Evolutionary conservation across 2,329 filamentous ascomycete genomes (phyloP).

Genomic region (Mycogone perniciosa): DNA sequence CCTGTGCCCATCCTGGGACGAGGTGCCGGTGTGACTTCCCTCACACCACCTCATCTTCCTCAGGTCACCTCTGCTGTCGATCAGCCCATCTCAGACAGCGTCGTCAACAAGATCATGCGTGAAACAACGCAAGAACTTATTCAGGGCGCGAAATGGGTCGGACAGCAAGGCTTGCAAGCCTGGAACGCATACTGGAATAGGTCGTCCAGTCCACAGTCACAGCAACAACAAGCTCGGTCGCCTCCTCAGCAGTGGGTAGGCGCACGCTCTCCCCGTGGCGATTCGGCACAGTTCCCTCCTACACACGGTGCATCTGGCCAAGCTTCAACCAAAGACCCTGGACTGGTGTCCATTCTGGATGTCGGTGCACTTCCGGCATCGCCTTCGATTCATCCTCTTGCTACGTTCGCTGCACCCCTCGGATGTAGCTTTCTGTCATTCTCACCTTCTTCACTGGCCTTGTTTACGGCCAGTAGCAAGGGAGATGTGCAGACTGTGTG

Average conservation of each 20-base stretch:
- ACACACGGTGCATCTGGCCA: slow-evolving; percentile 62
- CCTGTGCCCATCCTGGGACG: slow-evolving; percentile 50
- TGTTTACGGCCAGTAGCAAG: slow-evolving; percentile 76
- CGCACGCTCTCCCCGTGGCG: slow-evolving; percentile 39
- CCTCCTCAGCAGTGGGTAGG: slow-evolving; percentile 43
- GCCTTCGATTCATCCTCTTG: slow-evolving; percentile 53
- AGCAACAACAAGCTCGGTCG: slow-evolving; percentile 40
- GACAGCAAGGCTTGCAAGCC: slow-evolving; percentile 68
- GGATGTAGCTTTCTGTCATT: slow-evolving; percentile 80
- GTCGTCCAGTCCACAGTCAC: slow-evolving; percentile 34
- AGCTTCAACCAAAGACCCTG: slow-evolving; percentile 56
- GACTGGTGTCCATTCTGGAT: slow-evolving; percentile 70
- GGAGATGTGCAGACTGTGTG: slow-evolving; percentile 79
- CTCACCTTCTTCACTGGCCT: slow-evolving; percentile 62
- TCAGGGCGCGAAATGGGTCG: slow-evolving; percentile 67
- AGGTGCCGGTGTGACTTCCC: slow-evolving; percentile 38
- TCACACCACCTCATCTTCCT: slow-evolving; percentile 12
- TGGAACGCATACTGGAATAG: slow-evolving; percentile 79
- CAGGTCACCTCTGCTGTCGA: slow-evolving; percentile 62
- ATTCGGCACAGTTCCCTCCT: slow-evolving; percentile 59
- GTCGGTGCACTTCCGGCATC: slow-evolving; percentile 51
- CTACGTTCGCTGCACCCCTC: slow-evolving; percentile 63
- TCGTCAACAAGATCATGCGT: slow-evolving; percentile 70
- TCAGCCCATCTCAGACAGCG: slow-evolving; percentile 62
- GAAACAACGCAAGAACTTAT: slow-evolving; percentile 75